Conservation (phyloP, 257 asterid genomes). For the Forsythia suspensa region DNA sequence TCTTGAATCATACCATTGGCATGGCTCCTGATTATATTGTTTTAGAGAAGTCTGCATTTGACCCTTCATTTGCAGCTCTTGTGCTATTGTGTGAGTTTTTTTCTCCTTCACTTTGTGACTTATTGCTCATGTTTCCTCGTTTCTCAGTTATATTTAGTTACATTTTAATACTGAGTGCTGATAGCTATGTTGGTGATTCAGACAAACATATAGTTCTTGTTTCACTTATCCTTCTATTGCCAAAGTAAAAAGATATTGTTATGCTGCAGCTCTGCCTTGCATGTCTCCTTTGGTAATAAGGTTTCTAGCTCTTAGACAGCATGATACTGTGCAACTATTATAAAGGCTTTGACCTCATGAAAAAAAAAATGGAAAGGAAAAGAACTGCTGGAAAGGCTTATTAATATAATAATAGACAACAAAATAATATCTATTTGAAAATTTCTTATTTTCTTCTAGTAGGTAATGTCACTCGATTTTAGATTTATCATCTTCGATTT, state of each 20-base stretch:
- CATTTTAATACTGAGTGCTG: background rate
- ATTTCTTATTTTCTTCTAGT: constrained; percentile 15
- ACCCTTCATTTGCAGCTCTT: background rate
- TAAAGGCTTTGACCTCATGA: background rate
- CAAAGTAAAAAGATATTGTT: background rate
- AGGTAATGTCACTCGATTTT: constrained; percentile 6
- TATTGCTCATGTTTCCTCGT: background rate
- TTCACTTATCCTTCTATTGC: background rate
- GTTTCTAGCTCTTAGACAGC: background rate
- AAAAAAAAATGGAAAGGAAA: background rate
- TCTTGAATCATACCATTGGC: background rate
- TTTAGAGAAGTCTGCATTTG: background rate
- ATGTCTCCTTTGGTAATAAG: background rate
- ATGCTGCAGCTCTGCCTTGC: background rate
- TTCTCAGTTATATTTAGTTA: background rate
- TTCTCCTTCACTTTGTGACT: background rate
- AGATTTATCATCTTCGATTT: constrained; percentile 20
- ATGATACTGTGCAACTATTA: background rate
- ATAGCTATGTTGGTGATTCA: background rate
- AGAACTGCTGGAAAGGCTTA: background rate
- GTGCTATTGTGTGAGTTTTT: background rate
- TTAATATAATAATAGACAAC: constrained; percentile 2
- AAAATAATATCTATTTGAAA: constrained; percentile 5
- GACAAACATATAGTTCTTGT: background rate
- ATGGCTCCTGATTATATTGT: background rate